phyloP scores from a whole-genome alignment of 768 basidiomycete species.

The Naganishia friedmannii region DNA sequence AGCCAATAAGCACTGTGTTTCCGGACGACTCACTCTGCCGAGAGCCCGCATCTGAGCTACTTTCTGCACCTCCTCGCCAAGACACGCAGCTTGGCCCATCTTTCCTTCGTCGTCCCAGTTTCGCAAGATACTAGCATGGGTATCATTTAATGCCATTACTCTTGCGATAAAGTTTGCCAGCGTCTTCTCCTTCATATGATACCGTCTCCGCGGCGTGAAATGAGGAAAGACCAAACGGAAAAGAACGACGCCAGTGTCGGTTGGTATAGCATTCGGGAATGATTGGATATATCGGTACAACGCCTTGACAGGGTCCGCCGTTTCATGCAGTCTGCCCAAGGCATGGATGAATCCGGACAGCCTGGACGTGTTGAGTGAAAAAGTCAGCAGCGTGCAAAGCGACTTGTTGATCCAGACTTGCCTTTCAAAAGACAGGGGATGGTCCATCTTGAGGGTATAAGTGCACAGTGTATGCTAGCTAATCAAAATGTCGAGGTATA shows the following conservation, averaged over 20 bases:
- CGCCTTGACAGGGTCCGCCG: constrained; percentile 28
- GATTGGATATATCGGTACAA: constrained; percentile 45
- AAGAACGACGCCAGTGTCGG: constrained; percentile 60
- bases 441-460: not conserved
- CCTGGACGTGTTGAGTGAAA: not conserved
- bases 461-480: not conserved
- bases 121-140: constrained; percentile 40
- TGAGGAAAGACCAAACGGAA: constrained; percentile 83
- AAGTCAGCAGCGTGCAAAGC: not conserved
- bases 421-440: constrained; percentile 17
- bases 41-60: constrained; percentile 53
- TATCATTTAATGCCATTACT: constrained; percentile 55
- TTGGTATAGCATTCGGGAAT: constrained; percentile 55
- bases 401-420: not conserved
- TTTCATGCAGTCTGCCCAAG: not conserved
- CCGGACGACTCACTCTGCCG: not conserved
- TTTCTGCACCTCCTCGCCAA: constrained; percentile 65
- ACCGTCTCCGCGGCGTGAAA: constrained; percentile 68
- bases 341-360: constrained; percentile 13
- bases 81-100: constrained; percentile 58
- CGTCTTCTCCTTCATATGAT: constrained; percentile 67
- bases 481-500: not conserved
- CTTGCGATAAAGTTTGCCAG: constrained; percentile 60
- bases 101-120: constrained; percentile 49
- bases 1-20: not conserved